These are phyloP conservation scores for Phytophthora agathidicida DNA, from an alignment of 352 stramenopile species.

Conservation along the genomic window DNA sequence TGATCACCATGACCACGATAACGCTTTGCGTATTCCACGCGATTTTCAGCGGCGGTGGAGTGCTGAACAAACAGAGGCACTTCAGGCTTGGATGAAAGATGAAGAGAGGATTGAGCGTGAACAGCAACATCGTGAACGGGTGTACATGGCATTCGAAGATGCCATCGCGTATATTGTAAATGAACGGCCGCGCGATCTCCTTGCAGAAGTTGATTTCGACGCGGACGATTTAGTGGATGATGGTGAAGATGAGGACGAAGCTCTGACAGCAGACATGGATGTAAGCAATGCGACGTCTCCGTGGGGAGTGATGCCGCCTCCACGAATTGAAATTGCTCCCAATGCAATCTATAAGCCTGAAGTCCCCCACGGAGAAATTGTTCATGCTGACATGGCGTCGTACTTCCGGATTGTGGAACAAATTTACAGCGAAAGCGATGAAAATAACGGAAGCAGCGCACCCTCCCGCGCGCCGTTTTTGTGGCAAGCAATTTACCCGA, in stretches of 20 bases:
- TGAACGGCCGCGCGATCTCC: constrained; percentile 51
- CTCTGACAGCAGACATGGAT: constrained; percentile 15
- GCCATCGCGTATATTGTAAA: constrained; percentile 76
- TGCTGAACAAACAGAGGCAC: constrained; percentile 51
- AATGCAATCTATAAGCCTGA: constrained; percentile 67
- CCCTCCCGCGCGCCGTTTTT: constrained; percentile 43
- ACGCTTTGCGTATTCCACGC: constrained; percentile 40
- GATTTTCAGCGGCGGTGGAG: constrained; percentile 81
- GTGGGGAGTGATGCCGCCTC: constrained; percentile 56
- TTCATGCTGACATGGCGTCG: constrained; percentile 69
- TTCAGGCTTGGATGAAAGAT: constrained; percentile 54
- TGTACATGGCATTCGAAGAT: constrained; percentile 80
- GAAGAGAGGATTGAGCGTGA: constrained; percentile 61
- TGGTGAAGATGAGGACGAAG: constrained; percentile 63
- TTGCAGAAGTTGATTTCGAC: constrained; percentile 65
- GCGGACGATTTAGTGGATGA: constrained; percentile 77
- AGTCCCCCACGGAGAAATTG: constrained; percentile 63
- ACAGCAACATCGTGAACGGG: constrained; percentile 50
- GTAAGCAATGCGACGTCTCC: constrained; percentile 49
- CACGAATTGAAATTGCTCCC: constrained; percentile 55
- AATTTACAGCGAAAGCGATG: constrained; percentile 39
- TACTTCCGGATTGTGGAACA: constrained; percentile 75
- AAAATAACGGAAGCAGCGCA: neutral
- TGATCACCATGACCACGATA: constrained; percentile 25
- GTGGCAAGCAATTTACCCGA: constrained; percentile 79